These are phyloP conservation scores for Yarrowia sp. DNA, from an alignment of 805 yeast species.

Conservation along the genomic window DNA sequence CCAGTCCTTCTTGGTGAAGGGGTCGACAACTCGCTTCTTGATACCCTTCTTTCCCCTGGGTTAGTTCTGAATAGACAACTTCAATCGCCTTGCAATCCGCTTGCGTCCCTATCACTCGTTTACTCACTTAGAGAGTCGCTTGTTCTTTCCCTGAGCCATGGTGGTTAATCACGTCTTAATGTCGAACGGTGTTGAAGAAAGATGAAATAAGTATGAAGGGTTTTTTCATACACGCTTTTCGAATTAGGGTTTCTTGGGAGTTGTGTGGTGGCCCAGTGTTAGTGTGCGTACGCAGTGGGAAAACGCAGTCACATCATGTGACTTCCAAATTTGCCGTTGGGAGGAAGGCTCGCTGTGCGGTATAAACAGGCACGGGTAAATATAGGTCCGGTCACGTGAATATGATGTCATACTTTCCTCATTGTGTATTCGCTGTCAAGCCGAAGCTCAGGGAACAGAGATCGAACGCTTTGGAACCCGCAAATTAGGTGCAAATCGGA, in stretches of 20 bases:
- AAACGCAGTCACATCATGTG: constrained; percentile 23
- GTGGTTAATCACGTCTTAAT: constrained; percentile 29
- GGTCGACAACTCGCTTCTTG: constrained; percentile 99
- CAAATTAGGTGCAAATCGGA: too few relatives aligned
- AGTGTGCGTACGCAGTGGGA: constrained; percentile 2
- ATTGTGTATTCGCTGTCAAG: background rate
- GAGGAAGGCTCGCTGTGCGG: background rate
- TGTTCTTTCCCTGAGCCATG: constrained; percentile 87
- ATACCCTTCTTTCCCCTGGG: constrained; percentile 83
- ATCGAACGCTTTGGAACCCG: too few relatives aligned
- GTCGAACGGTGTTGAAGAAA: constrained; percentile 19
- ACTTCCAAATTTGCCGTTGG: background rate
- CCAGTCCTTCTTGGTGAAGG: constrained; percentile 99
- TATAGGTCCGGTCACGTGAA: background rate
- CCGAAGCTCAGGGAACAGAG: too few relatives aligned
- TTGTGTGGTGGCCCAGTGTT: background rate
- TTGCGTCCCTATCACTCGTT: too few relatives aligned
- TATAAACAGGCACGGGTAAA: background rate
- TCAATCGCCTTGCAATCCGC: background rate
- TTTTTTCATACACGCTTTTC: constrained; percentile 22
- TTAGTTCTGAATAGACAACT: constrained; percentile 37
- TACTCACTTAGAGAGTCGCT: constrained; percentile 54
- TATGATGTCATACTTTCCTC: background rate
- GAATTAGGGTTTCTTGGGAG: constrained; percentile 31
- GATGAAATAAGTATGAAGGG: constrained; percentile 23